Evolutionary conservation across 768 basidiomycete genomes (phyloP).

Genomic region (Mycena rebaudengoi): DNA sequence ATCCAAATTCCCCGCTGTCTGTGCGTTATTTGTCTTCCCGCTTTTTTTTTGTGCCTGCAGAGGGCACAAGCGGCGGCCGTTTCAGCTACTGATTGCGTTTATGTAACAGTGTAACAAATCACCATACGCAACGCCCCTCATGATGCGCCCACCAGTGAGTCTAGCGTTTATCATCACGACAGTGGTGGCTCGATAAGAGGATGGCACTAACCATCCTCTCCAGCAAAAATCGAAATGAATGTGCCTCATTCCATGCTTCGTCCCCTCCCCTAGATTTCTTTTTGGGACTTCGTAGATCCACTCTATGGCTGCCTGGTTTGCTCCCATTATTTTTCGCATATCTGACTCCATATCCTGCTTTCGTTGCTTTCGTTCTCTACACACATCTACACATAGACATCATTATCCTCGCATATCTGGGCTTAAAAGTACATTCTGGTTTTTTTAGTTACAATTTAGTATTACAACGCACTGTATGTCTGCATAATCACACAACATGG

Average conservation of each 20-base stretch:
- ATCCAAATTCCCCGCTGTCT: conserved; percentile 25
- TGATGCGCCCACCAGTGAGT: conserved; percentile 23
- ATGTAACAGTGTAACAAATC: neutral
- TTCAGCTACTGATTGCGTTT: neutral
- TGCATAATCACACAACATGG: too few species aligned
- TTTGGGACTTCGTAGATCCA: conserved; percentile 25
- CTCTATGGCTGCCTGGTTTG: conserved; percentile 9
- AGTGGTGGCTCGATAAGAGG: neutral
- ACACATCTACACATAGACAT: too few species aligned
- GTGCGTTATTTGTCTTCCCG: conserved; percentile 14
- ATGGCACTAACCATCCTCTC: conserved; percentile 2
- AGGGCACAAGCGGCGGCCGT: too few species aligned
- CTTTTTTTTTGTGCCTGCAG: neutral
- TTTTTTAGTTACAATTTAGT: too few species aligned
- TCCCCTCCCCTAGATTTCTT: conserved; percentile 3
- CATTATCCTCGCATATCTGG: too few species aligned
- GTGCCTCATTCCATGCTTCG: neutral
- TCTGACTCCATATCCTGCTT: conserved; percentile 12
- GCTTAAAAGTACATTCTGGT: too few species aligned
- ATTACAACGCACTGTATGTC: too few species aligned
- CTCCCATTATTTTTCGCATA: conserved; percentile 2
- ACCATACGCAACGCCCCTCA: conserved; percentile 7
- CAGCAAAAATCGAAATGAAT: conserved; percentile 28
- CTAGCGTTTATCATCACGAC: conserved; percentile 3
- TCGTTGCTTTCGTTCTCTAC: conserved; percentile 9